Evolutionary conservation across 208 protist genomes (phyloP), one percentile per base, ranked within the genome.

Genomic region (Leishmania tarentolae): DNA sequence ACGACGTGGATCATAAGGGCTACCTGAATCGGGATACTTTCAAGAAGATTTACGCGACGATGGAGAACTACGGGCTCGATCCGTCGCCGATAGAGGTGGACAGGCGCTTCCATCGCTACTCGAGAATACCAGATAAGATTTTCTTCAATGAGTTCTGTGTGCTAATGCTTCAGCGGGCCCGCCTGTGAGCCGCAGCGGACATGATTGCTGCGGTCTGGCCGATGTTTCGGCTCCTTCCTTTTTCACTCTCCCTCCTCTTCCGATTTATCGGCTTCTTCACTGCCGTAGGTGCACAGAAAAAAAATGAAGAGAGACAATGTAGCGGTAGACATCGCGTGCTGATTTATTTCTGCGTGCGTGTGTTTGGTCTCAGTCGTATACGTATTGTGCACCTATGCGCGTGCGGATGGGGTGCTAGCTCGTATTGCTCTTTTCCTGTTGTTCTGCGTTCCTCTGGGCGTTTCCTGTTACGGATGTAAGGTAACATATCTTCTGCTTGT

Each of bases 101-200:
- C 53, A 76, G 78, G 53, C 85, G 86, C 44, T 92, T 97, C 71
- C 79, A 75, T 28, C 85, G 83, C 17, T 95, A 97, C 79, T 81
- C 82, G 40, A 74, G 80, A 24, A 75, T 82, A 8, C 86, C 81
- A 19, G 75, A 94, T 21, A 89, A 88, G 69, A 82, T 97, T n/a
- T 89, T 75, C 59, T 97, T 93, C 72, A 79, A 97, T 53, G 91
- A 95, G 82, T 97, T 97, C 78, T 97, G 91, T 69, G 80, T 95
- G 44, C 85, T 97, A 31, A 95, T 97, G 94, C 87, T 97, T n/a
- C 90, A 92, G 70, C 92, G 92, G 71, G 90, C 89, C 28, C 89
- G 89, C 46, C 93, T 97, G 91, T 97, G 88, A 87, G 79, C 19
- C 15, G 24, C 57, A 59, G 46, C 44, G 9, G 61, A 40, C 42